These are phyloP conservation scores for Ambrosia hybrid DNA, from an alignment of 140 eudicot genomes.

Conservation along the genomic window DNA sequence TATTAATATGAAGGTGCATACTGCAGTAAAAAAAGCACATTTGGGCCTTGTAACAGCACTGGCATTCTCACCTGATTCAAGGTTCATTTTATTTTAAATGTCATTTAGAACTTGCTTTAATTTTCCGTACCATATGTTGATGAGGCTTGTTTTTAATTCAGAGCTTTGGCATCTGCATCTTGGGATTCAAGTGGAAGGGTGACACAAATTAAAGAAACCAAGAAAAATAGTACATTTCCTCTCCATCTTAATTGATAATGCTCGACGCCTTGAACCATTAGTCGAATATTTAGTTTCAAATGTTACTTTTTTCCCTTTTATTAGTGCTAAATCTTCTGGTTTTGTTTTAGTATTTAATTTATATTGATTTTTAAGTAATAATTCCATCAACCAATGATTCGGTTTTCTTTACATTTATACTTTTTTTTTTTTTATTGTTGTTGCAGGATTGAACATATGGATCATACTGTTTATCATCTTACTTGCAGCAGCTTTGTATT, in stretches of 20 bases:
- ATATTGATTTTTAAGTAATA: neutral
- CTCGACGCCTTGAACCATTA: neutral
- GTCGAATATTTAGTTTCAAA: neutral
- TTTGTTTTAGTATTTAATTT: slow-evolving; percentile 1
- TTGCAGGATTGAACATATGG: slow-evolving; percentile 65
- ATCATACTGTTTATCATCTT: slow-evolving; percentile 46
- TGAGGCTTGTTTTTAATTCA: slow-evolving; percentile 28
- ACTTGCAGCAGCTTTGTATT: slow-evolving; percentile 54
- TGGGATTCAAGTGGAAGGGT: slow-evolving; percentile 90
- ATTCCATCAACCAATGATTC: slow-evolving; percentile 16
- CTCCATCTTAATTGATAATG: neutral
- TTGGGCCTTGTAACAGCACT: slow-evolving; percentile 83
- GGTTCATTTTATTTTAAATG: slow-evolving; percentile 33
- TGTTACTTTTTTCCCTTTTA: slow-evolving; percentile 11
- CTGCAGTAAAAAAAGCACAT: slow-evolving; percentile 71
- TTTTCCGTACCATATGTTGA: slow-evolving; percentile 2
- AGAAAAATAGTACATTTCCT: slow-evolving; percentile 50
- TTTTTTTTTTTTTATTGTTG: neutral
- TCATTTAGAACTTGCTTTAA: neutral
- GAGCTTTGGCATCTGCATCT: slow-evolving; percentile 80
- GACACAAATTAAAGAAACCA: slow-evolving; percentile 55
- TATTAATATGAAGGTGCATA: slow-evolving; percentile 52
- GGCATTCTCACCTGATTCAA: slow-evolving; percentile 77
- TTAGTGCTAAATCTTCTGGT: neutral
- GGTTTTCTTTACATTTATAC: neutral